Evolutionary conservation across 306 rosid genomes (phyloP).

Genomic region (Gillenia trifoliata): DNA sequence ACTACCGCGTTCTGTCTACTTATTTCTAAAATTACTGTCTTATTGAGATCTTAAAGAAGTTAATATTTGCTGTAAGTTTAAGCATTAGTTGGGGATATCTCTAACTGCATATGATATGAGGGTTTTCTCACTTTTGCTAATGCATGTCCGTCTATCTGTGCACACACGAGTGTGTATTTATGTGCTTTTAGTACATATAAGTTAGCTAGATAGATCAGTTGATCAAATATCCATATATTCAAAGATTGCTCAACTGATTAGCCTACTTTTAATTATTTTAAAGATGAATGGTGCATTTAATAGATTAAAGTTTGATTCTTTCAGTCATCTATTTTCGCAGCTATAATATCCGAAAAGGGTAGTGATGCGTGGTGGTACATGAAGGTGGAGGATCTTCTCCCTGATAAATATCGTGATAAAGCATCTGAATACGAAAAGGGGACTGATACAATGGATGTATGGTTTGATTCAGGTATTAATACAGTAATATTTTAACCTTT

Average conservation of each 20-base stretch:
- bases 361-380: slow-evolving; percentile 99
- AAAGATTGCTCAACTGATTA: slow-evolving; percentile 8
- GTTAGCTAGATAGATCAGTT: neutral
- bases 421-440: slow-evolving; percentile 95
- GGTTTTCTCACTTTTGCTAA: neutral
- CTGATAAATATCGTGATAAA: slow-evolving; percentile 62
- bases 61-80: neutral
- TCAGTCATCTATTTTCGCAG: slow-evolving; percentile 43
- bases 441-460: slow-evolving; percentile 98
- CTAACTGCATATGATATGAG: slow-evolving; percentile 7
- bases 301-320: slow-evolving; percentile 1
- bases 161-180: neutral
- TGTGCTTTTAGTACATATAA: neutral
- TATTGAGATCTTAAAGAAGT: neutral
- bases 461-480: slow-evolving; percentile 95
- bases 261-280: slow-evolving; percentile 17
- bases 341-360: slow-evolving; percentile 84
- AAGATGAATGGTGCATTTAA: slow-evolving; percentile 6
- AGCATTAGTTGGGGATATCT: slow-evolving; percentile 11
- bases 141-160: neutral
- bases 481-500: neutral
- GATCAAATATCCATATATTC: neutral
- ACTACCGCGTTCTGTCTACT: neutral
- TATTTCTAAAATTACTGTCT: neutral
- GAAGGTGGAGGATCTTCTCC: slow-evolving; percentile 91